Evolutionary conservation across 2,329 filamentous ascomycete species (phyloP), one percentile per base, ranked within the genome.

Genomic region (Neonectria sp.): DNA sequence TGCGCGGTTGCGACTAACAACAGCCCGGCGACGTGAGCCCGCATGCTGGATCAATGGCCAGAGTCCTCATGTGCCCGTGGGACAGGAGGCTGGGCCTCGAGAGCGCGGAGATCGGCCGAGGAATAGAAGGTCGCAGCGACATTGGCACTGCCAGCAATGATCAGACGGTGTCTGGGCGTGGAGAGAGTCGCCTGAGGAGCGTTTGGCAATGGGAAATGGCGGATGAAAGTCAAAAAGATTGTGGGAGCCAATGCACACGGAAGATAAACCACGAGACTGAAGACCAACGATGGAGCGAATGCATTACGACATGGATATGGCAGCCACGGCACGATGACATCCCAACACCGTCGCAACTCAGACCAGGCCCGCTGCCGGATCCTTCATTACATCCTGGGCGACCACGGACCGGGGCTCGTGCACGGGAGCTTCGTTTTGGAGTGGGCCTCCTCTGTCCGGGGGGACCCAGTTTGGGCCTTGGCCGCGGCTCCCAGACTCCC

Each of bases 1-100:
- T 60, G 65, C 48, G 62, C 63, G n/a, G 70, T 67, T 62, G 70
- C 66, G 58, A 60, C 31, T 25, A 61, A 62, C 63, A 76, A 61
- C 53, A 75, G 67, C 59, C 56, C 70, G 55, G 65, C 59, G 24
- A 35, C 48, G 58, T 70, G 74, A 63, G 52, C 49, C 60, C 55
- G 67, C 73, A 76, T 76, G 59, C 67, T 71, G 64, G 55, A 58
- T 48, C 37, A 45, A 61, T 43, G 13, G 53, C 31, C 24, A 25
- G 52, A 31, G 35, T 5, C 48, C 25, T 60, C 62, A 60, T 65
- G 49, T 55, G 49, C 53, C 35, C 40, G 49, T 48, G 33, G 25
- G 31, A 29, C 35, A 31, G 15, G 57, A 52, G 31, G 33, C 33
- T 37, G 21, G 33, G 40, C 51, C 51, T 55, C 59, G 53, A 56